Evolutionary conservation across 495 filamentous ascomycete species (phyloP).

Genomic region (Cercophora sp.): DNA sequence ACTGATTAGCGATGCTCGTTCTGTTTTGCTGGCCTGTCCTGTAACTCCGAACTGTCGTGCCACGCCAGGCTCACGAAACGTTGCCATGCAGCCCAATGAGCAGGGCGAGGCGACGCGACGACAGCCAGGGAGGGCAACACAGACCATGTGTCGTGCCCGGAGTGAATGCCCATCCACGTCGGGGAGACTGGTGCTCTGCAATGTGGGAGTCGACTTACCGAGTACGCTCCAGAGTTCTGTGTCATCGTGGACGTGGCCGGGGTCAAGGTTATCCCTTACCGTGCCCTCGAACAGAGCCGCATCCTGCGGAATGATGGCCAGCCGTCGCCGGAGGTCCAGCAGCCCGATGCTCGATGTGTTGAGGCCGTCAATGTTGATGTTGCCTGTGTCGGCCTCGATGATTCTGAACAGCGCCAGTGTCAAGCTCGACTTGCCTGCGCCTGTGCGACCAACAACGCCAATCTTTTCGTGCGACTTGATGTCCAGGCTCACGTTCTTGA

Average conservation of each 20-base stretch:
- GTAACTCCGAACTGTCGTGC: too few relatives aligned
- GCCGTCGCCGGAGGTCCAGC: conserved; percentile 78
- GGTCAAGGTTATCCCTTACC: conserved; percentile 93
- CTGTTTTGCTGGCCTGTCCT: too few relatives aligned
- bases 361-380: conserved; percentile 82
- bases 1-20: too few relatives aligned
- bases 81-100: too few relatives aligned
- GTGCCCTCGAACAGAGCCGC: conserved; percentile 96
- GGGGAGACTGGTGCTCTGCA: too few relatives aligned
- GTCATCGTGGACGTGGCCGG: conserved; percentile 91
- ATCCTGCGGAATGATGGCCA: conserved; percentile 98
- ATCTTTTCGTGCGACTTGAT: conserved; percentile 98
- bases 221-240: conserved; percentile 97
- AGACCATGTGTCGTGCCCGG: conserved; percentile 20
- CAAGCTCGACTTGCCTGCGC: conserved; percentile 93
- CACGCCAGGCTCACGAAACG: too few relatives aligned
- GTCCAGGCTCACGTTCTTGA: conserved; percentile 85
- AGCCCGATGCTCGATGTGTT: conserved; percentile 90
- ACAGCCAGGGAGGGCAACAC: too few relatives aligned
- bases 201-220: too few relatives aligned
- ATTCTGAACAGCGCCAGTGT: conserved; percentile 93
- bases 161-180: too few relatives aligned
- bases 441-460: conserved; percentile 93
- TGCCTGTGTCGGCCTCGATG: conserved; percentile 77
- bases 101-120: too few relatives aligned